phyloP scores from a whole-genome alignment of 1,284 basidiomycete genomes.

The Trametes pubescens region DNA sequence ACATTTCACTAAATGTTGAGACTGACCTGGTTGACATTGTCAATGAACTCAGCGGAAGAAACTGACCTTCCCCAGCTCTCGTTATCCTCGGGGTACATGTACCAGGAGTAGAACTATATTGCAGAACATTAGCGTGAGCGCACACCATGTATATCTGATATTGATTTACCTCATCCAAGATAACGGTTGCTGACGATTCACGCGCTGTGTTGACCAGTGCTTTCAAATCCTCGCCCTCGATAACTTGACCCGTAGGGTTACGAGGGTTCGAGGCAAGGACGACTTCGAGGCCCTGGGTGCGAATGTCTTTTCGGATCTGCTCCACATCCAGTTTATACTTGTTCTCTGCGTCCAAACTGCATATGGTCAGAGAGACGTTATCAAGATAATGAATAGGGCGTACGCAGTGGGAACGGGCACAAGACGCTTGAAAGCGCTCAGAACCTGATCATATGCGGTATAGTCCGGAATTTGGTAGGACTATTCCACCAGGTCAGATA shows the following conservation, averaged over 20 bases:
- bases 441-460: slow-evolving; percentile 85
- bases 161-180: slow-evolving; percentile 82
- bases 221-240: slow-evolving; percentile 80
- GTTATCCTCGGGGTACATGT: slow-evolving; percentile 85
- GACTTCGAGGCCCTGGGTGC: slow-evolving; percentile 83
- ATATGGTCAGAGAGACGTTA: slow-evolving; percentile 35
- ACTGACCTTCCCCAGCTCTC: slow-evolving; percentile 80
- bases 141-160: neutral
- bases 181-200: slow-evolving; percentile 77
- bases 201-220: slow-evolving; percentile 79
- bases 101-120: slow-evolving; percentile 88
- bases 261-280: slow-evolving; percentile 91
- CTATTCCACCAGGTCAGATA: slow-evolving; percentile 42
- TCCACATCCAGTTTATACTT: slow-evolving; percentile 79
- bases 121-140: neutral
- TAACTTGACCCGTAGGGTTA: slow-evolving; percentile 89
- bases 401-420: slow-evolving; percentile 91
- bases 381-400: slow-evolving; percentile 38
- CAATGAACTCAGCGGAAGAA: slow-evolving; percentile 84
- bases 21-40: slow-evolving; percentile 81
- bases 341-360: slow-evolving; percentile 46
- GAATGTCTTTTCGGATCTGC: slow-evolving; percentile 78
- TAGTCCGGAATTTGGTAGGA: slow-evolving; percentile 91
- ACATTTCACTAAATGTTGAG: neutral
- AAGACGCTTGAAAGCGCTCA: slow-evolving; percentile 88